Conservation (phyloP, 495 filamentous ascomycete species). For the Amphirosellinia nigrospora region DNA sequence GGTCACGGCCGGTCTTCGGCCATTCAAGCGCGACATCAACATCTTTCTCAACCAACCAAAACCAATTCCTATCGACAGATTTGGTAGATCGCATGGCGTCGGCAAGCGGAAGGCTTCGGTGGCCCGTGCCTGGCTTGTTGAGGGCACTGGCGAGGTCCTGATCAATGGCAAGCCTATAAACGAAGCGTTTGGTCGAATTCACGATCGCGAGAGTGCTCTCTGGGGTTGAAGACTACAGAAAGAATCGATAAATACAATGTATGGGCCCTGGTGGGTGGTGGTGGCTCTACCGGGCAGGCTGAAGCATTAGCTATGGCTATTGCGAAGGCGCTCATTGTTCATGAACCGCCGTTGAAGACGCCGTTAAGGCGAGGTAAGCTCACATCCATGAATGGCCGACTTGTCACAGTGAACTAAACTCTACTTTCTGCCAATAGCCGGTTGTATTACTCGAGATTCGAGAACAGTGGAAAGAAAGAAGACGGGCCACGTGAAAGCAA, state of each 20-base stretch:
- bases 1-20: constrained; percentile 65
- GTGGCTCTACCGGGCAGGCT: constrained; percentile 92
- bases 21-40: constrained; percentile 78
- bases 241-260: constrained; percentile 96
- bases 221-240: constrained; percentile 88
- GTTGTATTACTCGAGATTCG: constrained; percentile 88
- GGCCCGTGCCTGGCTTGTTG: constrained; percentile 84
- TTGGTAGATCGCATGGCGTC: constrained; percentile 75
- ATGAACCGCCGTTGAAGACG: constrained; percentile 90
- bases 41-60: constrained; percentile 65
- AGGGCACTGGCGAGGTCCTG: constrained; percentile 87
- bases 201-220: constrained; percentile 92
- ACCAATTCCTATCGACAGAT: constrained; percentile 67
- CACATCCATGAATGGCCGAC: background rate
- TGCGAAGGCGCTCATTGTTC: constrained; percentile 83
- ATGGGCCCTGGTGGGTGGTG: constrained; percentile 81
- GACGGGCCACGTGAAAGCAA: constrained; percentile 90
- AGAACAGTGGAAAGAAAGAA: constrained; percentile 98
- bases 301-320: constrained; percentile 94
- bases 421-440: constrained; percentile 63
- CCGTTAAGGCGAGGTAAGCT: constrained; percentile 84
- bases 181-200: constrained; percentile 80
- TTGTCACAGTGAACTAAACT: background rate
- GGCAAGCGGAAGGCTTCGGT: constrained; percentile 85
- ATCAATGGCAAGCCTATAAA: constrained; percentile 85